Base-by-base conservation (phyloP, 768 basidiomycete genomes). In the Pleurotus cornucopiae region DNA sequence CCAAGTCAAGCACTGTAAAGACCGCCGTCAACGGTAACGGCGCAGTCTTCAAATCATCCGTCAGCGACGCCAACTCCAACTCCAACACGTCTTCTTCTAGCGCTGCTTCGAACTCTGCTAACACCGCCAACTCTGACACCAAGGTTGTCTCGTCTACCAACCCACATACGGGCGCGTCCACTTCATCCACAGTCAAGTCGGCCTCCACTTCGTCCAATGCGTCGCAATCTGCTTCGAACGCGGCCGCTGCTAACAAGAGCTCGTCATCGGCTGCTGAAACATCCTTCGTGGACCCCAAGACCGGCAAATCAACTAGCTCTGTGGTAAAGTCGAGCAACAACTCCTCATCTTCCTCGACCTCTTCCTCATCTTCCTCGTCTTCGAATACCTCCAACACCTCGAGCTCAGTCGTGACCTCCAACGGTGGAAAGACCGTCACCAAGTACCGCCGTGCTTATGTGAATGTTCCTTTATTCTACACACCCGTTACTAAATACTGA, bases 1-100 rank as follows among this genome's bases (percentile, higher is more conserved):
- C 51, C 3, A 53, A 53, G 39, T 53, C 51, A 37, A 53, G 51
- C 51, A 53, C 51, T 9, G 51, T 53, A 18, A 53, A 53, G 51
- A 53, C 51, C 4, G 51, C 23, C 14, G 51, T 53, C 11, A 53
- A 53, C 23, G 51, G 51, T 23, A 53, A 41, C 34, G 51, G 51
- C 39, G 51, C 16, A 12, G 51, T 41, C 20, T 16, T n/a, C 37
- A 13, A 34, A 21, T 53, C 51, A 11, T 37, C 51, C n/a, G 51
- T 40, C 11, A 53, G 20, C 16, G 25, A 21, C 9, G 41, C 37
- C 26, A 39, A 37, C 13, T 53, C 51, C 20, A 40, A 39, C 20
- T 53, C 51, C 38, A 53, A 53, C 51, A 21, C 51, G 34, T n/a
- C 51, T 30, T 21, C 39, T 21, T 53, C 51, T 4, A 39, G 37